Evolutionary conservation across 2,329 filamentous ascomycete species (phyloP).

Genomic region (Metarhizium guizhouense): DNA sequence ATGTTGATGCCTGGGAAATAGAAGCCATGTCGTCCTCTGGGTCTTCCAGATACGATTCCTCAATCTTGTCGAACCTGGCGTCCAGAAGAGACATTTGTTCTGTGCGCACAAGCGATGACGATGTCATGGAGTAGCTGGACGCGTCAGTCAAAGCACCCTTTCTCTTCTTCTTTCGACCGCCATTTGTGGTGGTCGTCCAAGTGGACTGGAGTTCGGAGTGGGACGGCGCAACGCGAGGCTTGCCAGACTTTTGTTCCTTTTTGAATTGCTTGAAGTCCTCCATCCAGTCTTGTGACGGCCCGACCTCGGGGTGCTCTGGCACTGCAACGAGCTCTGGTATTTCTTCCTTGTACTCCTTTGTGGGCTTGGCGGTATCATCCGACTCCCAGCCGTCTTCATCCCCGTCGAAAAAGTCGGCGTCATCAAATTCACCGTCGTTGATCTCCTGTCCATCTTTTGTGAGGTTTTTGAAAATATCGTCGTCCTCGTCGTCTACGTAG

Average conservation of each 20-base stretch:
- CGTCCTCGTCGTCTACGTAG: constrained; percentile 80
- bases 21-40: constrained; percentile 43
- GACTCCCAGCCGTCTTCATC: constrained; percentile 88
- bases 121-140: constrained; percentile 86
- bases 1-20: constrained; percentile 54
- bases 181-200: constrained; percentile 68
- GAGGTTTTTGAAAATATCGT: constrained; percentile 74
- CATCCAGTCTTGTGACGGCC: constrained; percentile 73
- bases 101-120: constrained; percentile 76
- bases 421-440: constrained; percentile 72
- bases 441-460: constrained; percentile 64
- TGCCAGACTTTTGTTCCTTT: constrained; percentile 54
- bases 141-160: constrained; percentile 87
- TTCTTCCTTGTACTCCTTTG: constrained; percentile 43
- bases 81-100: constrained; percentile 81
- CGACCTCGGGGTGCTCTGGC: constrained; percentile 46
- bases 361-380: constrained; percentile 80
- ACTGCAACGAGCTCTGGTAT: constrained; percentile 40
- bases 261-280: constrained; percentile 93
- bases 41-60: constrained; percentile 60
- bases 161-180: constrained; percentile 82
- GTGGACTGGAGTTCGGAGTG: constrained; percentile 60
- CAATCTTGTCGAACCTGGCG: constrained; percentile 82
- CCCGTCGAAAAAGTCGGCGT: constrained; percentile 46
- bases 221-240: constrained; percentile 30